Base-by-base conservation (phyloP, 129 eudicot species). In the Glebionis coronaria region DNA sequence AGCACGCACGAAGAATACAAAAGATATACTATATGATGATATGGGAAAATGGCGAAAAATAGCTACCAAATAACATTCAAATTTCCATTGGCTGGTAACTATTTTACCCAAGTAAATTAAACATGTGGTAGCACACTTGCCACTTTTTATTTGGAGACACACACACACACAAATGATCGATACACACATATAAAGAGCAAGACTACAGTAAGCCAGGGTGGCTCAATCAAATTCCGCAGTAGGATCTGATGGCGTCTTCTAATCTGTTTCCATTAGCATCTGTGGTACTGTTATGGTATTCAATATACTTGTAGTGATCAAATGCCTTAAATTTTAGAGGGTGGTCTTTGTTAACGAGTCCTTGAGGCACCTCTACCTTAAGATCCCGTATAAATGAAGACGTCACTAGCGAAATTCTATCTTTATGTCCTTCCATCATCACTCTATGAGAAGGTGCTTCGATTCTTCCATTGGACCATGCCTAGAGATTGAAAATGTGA, bases 381-480 rank as follows among this genome's bases (percentile, higher is more conserved):
- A 28, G 4, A 59, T 31, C 46, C 11, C 14, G 7, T 12, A 59
- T 29, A n/a, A 59, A 23, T 2, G 65, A 59, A 59, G 25, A 31
- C 31, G 6, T 3, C 12, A 59, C 47, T 10, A 23, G 23, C 21
- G 47, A 59, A 59, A 13, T 12, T 59, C 40, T 14, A 31, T 25
- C 42, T 59, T 60, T 35, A 60, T 31, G 35, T 12, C 21, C 46
- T 5, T 60, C 46, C 65, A 60, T 11, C 47, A 60, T 23, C 47
- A 60, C 65, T 45, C 20, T 31, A 31, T 60, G 65, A 31, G 40
- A 60, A 0, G 65, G 65, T n/a, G 65, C 47, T 60, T 60, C 47
- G 1, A 60, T 60, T 60, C 65, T 60, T 60, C 65, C 65, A 60
- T 60, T 60, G 35, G 47, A 60, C 65, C 65, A 60, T 60, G 47